Percentiles rank a stretch among this genome's conserved stretches.
Evolutionary conservation across 352 stramenopile genomes (phyloP).

Genomic region (Thalassiosira mediterranea): DNA sequence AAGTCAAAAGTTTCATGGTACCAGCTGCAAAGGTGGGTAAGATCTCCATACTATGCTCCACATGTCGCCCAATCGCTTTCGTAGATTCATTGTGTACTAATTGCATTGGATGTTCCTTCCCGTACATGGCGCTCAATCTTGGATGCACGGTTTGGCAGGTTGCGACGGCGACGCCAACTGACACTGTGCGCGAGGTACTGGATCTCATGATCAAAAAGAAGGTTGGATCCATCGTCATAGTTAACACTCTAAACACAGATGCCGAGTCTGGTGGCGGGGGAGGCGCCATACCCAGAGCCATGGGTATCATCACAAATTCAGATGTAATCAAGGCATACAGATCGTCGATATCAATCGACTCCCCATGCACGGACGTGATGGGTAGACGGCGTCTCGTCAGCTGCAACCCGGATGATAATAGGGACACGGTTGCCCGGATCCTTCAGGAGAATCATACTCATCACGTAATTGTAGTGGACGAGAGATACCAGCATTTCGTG

Average conservation of each 20-base stretch:
- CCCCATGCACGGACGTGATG: constrained; percentile 9
- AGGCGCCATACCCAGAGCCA: constrained; percentile 2
- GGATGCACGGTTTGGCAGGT: constrained; percentile 2
- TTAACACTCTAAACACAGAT: not conserved
- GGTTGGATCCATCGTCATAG: constrained; percentile 22
- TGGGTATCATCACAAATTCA: constrained; percentile 24
- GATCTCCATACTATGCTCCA: not conserved
- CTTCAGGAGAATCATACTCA: constrained; percentile 27
- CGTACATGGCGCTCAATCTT: not conserved
- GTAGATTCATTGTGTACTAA: not conserved
- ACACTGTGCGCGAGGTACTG: constrained; percentile 13
- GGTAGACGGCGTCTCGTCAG: constrained; percentile 11
- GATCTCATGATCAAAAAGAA: constrained; percentile 21
- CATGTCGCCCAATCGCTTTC: not conserved
- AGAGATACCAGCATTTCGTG: constrained; percentile 17
- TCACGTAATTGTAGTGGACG: constrained; percentile 35
- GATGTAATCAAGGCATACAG: constrained; percentile 27
- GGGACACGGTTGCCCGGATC: constrained; percentile 24
- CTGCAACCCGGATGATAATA: constrained; percentile 15
- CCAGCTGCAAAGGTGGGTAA: constrained; percentile 18
- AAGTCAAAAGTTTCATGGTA: constrained; percentile 15
- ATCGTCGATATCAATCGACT: not conserved
- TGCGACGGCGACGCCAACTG: constrained; percentile 8
- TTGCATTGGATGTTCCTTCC: not conserved
- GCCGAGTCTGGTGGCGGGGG: not conserved